Conservation (phyloP, 768 basidiomycete species). For the Pleurotus sapidus region DNA sequence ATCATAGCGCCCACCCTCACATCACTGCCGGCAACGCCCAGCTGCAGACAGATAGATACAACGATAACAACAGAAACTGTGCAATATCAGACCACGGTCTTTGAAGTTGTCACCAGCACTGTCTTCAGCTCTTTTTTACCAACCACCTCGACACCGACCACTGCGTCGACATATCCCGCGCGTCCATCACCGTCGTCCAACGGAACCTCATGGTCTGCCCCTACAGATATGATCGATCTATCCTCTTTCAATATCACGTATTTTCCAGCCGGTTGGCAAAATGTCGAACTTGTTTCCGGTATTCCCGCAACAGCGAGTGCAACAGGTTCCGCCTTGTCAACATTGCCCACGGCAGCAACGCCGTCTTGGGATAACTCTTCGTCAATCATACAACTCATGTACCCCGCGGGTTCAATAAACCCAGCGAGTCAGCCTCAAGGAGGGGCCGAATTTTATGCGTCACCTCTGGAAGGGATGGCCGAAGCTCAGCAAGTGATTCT, state of each 20-base stretch:
- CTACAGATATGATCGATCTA: conserved; percentile 55
- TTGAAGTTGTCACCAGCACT: conserved; percentile 22
- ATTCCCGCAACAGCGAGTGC: conserved; percentile 37
- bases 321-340: not conserved
- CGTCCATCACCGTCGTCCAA: not conserved
- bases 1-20: too few relatives aligned
- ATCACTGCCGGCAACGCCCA: too few relatives aligned
- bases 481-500: conserved; percentile 53
- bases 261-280: conserved; percentile 52
- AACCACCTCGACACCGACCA: conserved; percentile 10
- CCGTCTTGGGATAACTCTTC: conserved; percentile 25
- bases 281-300: conserved; percentile 52
- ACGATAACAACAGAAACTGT: conserved; percentile 2
- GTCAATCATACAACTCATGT: conserved; percentile 59
- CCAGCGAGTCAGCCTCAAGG: conserved; percentile 62
- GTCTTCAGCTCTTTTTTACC: conserved; percentile 10
- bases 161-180: conserved; percentile 11
- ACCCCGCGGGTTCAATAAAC: conserved; percentile 68
- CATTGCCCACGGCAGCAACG: not conserved
- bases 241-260: conserved; percentile 54
- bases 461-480: conserved; percentile 36
- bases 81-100: conserved; percentile 16
- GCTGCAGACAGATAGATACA: too few relatives aligned
- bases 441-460: conserved; percentile 67
- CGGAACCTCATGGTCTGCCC: conserved; percentile 45